These are phyloP conservation scores for Dendrocalamus sinicus DNA, from an alignment of 176 grass and related monocot genomes.

Conservation along the genomic window DNA sequence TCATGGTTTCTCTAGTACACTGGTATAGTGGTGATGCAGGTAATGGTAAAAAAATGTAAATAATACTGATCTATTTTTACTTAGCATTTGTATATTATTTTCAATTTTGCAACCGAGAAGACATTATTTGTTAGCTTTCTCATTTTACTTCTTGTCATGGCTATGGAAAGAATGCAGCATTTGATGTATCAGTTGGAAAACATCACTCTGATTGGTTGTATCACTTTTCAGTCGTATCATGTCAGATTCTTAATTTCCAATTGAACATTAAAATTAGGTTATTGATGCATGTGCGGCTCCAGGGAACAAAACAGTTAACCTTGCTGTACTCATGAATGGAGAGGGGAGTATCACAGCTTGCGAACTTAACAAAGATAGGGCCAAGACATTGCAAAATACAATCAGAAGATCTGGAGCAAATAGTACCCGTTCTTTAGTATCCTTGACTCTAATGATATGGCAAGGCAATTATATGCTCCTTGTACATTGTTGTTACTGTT, in stretches of 20 bases:
- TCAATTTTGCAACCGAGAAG: conserved; percentile 2
- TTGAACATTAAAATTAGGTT: conserved; percentile 75
- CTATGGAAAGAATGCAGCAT: neutral
- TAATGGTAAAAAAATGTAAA: neutral
- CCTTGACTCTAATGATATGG: neutral
- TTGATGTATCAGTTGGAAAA: conserved; percentile 6
- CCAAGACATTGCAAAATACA: conserved; percentile 79
- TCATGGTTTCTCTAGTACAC: neutral
- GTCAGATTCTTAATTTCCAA: conserved; percentile 37
- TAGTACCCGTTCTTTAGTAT: conserved; percentile 71
- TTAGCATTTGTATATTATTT: neutral
- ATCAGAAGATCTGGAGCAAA: conserved; percentile 85
- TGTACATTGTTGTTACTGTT: neutral
- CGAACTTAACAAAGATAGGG: conserved; percentile 77
- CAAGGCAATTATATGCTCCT: neutral
- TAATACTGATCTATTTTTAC: neutral
- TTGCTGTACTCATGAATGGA: conserved; percentile 90
- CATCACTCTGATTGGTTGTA: neutral
- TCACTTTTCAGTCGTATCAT: conserved; percentile 2
- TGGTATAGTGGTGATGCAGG: neutral
- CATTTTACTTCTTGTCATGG: conserved; percentile 4
- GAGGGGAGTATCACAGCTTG: conserved; percentile 86
- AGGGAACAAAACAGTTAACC: conserved; percentile 96
- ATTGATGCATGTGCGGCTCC: conserved; percentile 99
- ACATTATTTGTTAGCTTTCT: neutral